Evolutionary conservation across 345 rosid species (phyloP), one percentile per base, ranked within the genome.

Genomic region (Lumnitzera littorea): DNA sequence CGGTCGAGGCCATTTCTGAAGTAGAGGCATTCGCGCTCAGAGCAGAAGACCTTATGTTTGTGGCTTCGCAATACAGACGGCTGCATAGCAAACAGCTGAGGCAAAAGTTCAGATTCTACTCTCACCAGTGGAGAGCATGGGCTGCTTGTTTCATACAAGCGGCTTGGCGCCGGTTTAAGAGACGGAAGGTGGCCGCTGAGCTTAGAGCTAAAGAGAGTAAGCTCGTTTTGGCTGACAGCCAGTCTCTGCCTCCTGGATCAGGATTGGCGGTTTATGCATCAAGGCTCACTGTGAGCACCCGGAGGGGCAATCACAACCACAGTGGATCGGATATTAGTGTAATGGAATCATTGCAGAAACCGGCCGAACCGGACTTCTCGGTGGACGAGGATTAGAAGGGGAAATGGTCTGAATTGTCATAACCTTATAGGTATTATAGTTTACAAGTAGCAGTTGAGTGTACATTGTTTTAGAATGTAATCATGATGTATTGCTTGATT

Each of bases 51-150:
- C 64, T 92, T 36, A 84, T 80, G 46, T 85, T 89, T 31, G 96
- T 92, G 15, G 98, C 94, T 16, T 75, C 88, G 0, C 96, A 87
- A 50, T 92, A 82, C 60, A 74, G 96, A 53, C 80, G 94, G 63
- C 57, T 89, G 12, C 98, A 92, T 46, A 85, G 91, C 50, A 92
- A 89, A 61, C 98, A 87, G 63, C 75, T 92, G 1, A 69, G 86
- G 68, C 91, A 89, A 59, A 85, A 74, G 77, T 92, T 92, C 63
- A 53, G 96, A 69, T 87, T 84, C 82, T 84, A 87, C 72, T 89
- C 94, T 0, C 96, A 89, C 65, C 98, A 92, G 12, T 92, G 98
- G 94, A 73, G 96, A 67, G 50, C 86, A 48, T 87, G 94, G 98
- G 96, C 98, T 8, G 96, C 91, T 9, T 89, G 96, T 63, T 89